Base-by-base conservation (phyloP, 495 filamentous ascomycete species). In the Chaetomidium leptoderma region DNA sequence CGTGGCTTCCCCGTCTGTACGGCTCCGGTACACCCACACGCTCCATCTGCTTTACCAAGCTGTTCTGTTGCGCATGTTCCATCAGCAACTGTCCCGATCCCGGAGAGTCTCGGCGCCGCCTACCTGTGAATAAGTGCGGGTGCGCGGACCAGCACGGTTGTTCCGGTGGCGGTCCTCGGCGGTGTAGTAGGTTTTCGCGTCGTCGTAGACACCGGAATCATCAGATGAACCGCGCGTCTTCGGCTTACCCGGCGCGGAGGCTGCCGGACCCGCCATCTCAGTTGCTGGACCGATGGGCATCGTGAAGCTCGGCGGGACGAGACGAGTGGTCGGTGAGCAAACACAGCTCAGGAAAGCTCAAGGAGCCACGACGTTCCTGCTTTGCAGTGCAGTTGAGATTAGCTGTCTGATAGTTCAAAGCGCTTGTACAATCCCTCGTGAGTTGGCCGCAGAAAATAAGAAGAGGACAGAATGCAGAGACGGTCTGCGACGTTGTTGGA, bases 101-200 rank as follows among this genome's bases (percentile, higher is more conserved):
- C 26, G 7, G 2, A n/a, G 10, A 5, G 0, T 16, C 13, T 0
- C 33, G 16, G 3, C 8, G 10, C 7, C 4, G 56, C 70, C 24
- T 64, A 76, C 76, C 62, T 79, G 77, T 2, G 77, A 76, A 46
- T 76, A 76, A 32, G 75, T 79, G 35, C 76, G 70, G 19, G 74
- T 74, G 36, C 77, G 67, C 16, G 70, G 67, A 16, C 76, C 73
- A 27, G 66, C 70, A 16, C 75, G 67, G 44, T 58, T 56, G 59
- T 73, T 68, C 29, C 57, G 58, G 43, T 80, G 77, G 40, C 77
- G 74, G 33, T 75, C 73, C 16, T 77, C 76, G 40, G 76, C 68
- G 48, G 73, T 66, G 47, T 80, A 80, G 62, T 80, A 80, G 30
- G 75, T 78, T 58, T 62, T 72, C 10, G 77, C 77, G 66, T 78